Percentiles rank a stretch among this genome's conserved stretches.
Conservation (phyloP, 1,284 basidiomycete species). For the Bjerkandera adusta region DNA sequence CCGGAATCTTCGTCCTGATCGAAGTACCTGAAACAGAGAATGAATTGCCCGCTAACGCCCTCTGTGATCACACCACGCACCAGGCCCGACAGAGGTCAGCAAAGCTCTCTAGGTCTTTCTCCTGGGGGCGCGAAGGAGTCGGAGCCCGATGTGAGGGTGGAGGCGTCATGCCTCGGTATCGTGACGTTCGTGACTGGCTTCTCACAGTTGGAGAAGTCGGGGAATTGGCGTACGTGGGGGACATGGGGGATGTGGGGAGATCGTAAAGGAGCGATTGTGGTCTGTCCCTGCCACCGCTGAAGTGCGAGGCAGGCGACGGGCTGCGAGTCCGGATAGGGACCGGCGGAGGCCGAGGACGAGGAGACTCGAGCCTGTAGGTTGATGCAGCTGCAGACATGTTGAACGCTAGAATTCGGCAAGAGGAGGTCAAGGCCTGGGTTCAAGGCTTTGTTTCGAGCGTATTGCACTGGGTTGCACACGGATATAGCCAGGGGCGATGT, state of each 20-base stretch:
- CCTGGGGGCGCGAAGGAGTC: conserved; percentile 54
- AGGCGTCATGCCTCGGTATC: conserved; percentile 51
- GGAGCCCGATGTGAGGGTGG: conserved; percentile 59
- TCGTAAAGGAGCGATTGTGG: conserved; percentile 70
- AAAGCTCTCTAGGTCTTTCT: conserved; percentile 65
- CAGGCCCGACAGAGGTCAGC: conserved; percentile 71
- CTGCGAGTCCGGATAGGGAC: conserved; percentile 55
- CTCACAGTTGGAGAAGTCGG: conserved; percentile 60
- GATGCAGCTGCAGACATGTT: conserved; percentile 17
- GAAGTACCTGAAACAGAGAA: conserved; percentile 58
- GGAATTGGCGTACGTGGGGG: conserved; percentile 46
- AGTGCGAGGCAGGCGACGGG: conserved; percentile 43
- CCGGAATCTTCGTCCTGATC: conserved; percentile 73
- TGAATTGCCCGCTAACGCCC: conserved; percentile 3
- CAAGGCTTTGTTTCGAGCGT: neutral
- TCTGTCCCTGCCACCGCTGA: conserved; percentile 34
- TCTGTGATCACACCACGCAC: conserved; percentile 36
- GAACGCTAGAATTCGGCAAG: neutral
- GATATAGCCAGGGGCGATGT: conserved; percentile 12
- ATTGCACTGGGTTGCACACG: conserved; percentile 2
- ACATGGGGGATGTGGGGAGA: conserved; percentile 54
- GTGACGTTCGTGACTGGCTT: conserved; percentile 46
- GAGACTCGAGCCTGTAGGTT: conserved; percentile 62
- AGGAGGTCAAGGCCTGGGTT: neutral
- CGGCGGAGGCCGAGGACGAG: conserved; percentile 55